phyloP scores from a whole-genome alignment of 2,329 filamentous ascomycete species.

The Colletotrichum sojae region DNA sequence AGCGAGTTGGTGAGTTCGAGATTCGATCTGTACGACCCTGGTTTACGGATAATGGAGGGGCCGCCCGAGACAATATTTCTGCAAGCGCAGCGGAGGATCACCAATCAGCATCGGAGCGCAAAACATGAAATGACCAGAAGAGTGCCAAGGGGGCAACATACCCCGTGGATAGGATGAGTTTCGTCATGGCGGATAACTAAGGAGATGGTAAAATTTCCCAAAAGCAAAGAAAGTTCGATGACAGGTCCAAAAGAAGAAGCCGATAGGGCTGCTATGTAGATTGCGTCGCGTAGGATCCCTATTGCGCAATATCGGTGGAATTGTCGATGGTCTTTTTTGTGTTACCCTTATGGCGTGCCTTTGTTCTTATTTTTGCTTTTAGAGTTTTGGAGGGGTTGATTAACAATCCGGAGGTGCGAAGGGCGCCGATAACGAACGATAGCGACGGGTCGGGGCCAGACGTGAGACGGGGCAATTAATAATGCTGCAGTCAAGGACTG shows the following conservation, averaged over 20 bases:
- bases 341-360: constrained; percentile 4
- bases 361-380: constrained; percentile 13
- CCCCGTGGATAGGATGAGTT: constrained; percentile 89
- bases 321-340: constrained; percentile 11
- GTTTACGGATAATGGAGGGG: constrained; percentile 86
- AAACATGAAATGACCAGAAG: constrained; percentile 45
- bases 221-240: constrained; percentile 3
- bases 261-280: not conserved
- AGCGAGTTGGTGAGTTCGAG: constrained; percentile 92
- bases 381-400: constrained; percentile 33
- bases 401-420: constrained; percentile 32
- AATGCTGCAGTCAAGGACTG: constrained; percentile 11
- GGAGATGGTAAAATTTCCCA: not conserved
- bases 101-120: constrained; percentile 40
- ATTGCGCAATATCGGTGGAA: constrained; percentile 31
- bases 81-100: constrained; percentile 27
- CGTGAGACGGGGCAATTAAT: constrained; percentile 28
- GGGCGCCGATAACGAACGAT: constrained; percentile 32
- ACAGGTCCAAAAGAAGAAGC: not conserved
- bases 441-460: constrained; percentile 15
- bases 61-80: constrained; percentile 89
- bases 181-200: constrained; percentile 70
- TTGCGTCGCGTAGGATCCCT: constrained; percentile 23
- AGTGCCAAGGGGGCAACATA: constrained; percentile 60
- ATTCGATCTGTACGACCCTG: constrained; percentile 86